phyloP scores from a whole-genome alignment of 139 green algal species.

The Trebouxia sp. region DNA sequence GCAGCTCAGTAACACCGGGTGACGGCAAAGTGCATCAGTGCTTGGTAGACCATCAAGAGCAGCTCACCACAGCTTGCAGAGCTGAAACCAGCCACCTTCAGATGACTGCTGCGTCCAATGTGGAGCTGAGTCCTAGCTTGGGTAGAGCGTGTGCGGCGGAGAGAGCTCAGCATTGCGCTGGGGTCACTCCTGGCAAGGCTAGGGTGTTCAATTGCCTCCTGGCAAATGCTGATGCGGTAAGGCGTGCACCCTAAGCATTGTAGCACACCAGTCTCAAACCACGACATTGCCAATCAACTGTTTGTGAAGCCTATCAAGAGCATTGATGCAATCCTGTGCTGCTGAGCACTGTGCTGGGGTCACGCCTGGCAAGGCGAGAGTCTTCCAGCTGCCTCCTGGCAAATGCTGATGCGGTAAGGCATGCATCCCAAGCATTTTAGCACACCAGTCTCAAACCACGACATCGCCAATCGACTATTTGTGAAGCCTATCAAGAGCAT shows the following conservation, averaged over 20 bases:
- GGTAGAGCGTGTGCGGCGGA: constrained; percentile 65
- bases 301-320: background rate
- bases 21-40: constrained; percentile 77
- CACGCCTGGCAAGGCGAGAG: constrained; percentile 40
- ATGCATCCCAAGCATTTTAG: no score
- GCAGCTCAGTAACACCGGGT: constrained; percentile 49
- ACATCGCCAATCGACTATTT: no score
- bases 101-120: constrained; percentile 54
- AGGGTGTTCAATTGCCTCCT: constrained; percentile 38
- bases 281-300: no score
- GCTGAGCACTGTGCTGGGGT: constrained; percentile 46
- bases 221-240: background rate
- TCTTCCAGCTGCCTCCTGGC: constrained; percentile 30
- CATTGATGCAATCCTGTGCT: background rate
- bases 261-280: no score
- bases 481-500: background rate
- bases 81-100: constrained; percentile 71
- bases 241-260: no score
- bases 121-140: constrained; percentile 70
- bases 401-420: no score
- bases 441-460: no score
- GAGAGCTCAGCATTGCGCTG: constrained; percentile 48
- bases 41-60: constrained; percentile 67
- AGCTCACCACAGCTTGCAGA: constrained; percentile 68
- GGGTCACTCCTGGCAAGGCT: constrained; percentile 38